phyloP scores from a whole-genome alignment of 345 rosid genomes.

The Angophora floribunda region DNA sequence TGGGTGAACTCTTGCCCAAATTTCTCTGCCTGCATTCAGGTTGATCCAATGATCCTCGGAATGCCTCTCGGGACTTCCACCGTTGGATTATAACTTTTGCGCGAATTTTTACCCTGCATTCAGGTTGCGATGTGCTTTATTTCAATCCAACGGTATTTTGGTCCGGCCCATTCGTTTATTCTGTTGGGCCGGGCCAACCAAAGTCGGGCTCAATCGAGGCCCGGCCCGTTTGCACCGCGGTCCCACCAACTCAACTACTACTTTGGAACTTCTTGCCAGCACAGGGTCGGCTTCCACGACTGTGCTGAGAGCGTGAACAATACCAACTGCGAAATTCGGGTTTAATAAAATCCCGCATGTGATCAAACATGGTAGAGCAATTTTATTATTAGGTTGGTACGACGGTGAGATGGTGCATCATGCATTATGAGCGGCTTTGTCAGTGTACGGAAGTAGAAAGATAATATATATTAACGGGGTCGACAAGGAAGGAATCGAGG shows the following conservation, averaged over 20 bases:
- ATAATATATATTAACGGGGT: not conserved
- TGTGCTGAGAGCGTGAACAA: not conserved
- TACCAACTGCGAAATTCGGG: not conserved
- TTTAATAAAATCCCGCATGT: not conserved
- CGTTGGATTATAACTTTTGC: not conserved
- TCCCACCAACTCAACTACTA: not conserved
- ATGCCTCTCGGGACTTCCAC: not conserved
- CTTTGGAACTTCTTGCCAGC: not conserved
- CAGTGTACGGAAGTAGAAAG: not conserved
- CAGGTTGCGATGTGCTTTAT: not conserved
- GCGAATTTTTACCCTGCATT: not conserved
- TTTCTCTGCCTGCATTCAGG: not conserved
- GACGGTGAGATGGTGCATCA: not conserved
- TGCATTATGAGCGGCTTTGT: not conserved
- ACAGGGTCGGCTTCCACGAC: not conserved
- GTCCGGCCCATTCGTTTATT: too few species aligned
- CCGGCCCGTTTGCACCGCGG: not conserved
- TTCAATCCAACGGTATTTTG: not conserved
- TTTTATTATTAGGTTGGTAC: not conserved
- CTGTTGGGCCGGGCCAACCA: not conserved
- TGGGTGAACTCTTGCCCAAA: not conserved
- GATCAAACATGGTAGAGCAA: accelerated
- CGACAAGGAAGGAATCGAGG: not conserved
- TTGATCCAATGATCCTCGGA: not conserved
- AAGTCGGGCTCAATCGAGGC: not conserved